Evolutionary conservation across 2,329 filamentous ascomycete genomes (phyloP).

Genomic region (Alternaria sp.): DNA sequence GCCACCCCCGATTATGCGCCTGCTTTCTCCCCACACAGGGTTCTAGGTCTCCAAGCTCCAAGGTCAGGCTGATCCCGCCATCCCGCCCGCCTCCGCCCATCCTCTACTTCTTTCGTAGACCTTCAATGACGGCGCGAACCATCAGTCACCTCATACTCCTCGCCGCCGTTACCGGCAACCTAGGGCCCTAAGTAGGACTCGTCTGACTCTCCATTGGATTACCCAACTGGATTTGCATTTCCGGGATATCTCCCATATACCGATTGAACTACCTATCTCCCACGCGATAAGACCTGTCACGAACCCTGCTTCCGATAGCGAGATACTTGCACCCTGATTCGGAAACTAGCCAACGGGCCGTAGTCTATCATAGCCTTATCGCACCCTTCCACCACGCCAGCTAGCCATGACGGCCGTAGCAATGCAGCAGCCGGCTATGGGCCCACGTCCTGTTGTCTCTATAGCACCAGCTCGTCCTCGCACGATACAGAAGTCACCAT

Average conservation of each 20-base stretch:
- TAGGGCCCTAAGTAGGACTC: conserved; percentile 37
- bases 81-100: conserved; percentile 17
- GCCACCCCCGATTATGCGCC: conserved; percentile 31
- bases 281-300: conserved; percentile 47
- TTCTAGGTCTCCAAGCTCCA: conserved; percentile 28
- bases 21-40: conserved; percentile 23
- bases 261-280: conserved; percentile 25
- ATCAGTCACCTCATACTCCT: conserved; percentile 52
- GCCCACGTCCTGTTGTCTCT: conserved; percentile 50
- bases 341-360: conserved; percentile 41
- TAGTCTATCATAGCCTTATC: conserved; percentile 34
- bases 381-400: conserved; percentile 26
- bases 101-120: conserved; percentile 21
- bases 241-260: conserved; percentile 29
- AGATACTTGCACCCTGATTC: conserved; percentile 24
- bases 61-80: conserved; percentile 20
- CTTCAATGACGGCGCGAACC: conserved; percentile 52
- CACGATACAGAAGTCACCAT: conserved; percentile 48
- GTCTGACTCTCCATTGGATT: conserved; percentile 18
- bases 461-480: conserved; percentile 55
- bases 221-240: conserved; percentile 30
- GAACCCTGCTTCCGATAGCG: conserved; percentile 22
- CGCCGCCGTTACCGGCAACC: conserved; percentile 47
- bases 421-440: conserved; percentile 38
- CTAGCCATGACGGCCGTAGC: conserved; percentile 55